Evolutionary conservation across 345 rosid species (phyloP), one percentile per base, ranked within the genome.

Genomic region (Lumnitzera littorea): DNA sequence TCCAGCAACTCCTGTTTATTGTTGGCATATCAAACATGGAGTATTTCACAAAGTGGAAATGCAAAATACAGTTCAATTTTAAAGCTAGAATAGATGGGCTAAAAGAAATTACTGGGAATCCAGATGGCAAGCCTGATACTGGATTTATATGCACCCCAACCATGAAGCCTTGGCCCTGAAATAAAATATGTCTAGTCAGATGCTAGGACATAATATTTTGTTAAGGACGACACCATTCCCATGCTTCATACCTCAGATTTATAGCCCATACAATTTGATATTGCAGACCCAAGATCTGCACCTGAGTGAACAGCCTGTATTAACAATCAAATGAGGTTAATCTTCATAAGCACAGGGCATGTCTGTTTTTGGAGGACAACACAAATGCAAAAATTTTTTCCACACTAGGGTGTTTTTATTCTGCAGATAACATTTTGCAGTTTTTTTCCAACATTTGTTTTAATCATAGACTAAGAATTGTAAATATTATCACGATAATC

Each of bases 101-200:
- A 46, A 77, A 20, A 76, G 60, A 66, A n/a, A 56, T 83, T 84
- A 87, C 99, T 5, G 85, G 95, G 74, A 84, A 86, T 68, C 92
- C 95, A 56, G 96, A 80, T 71, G 99, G 96, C 84, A 94, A 77
- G 78, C 88, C 96, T 43, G 88, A 53, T 65, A 90, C 46, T 57
- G 96, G 91, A 83, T 84, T 94, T 76, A 90, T 83, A 61, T 86
- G 78, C 80, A 94, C 99, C 50, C 99, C 97, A 70, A 94, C 99
- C 99, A 94, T 94, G 87, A 94, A 94, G 62, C 99, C 99, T 82
- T 85, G 76, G 56, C 97, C 97, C 99, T 90, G 79, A 66, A 68
- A 64, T 65, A 63, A 64, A 67, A 29, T 58, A 71, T 62, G 29
- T 51, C 56, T 36, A 41, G 52, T 62, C 58, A 77, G 65, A 66